Evolutionary conservation across 2,329 filamentous ascomycete genomes (phyloP), one percentile per base, ranked within the genome.

Genomic region (Ophiostoma ips): DNA sequence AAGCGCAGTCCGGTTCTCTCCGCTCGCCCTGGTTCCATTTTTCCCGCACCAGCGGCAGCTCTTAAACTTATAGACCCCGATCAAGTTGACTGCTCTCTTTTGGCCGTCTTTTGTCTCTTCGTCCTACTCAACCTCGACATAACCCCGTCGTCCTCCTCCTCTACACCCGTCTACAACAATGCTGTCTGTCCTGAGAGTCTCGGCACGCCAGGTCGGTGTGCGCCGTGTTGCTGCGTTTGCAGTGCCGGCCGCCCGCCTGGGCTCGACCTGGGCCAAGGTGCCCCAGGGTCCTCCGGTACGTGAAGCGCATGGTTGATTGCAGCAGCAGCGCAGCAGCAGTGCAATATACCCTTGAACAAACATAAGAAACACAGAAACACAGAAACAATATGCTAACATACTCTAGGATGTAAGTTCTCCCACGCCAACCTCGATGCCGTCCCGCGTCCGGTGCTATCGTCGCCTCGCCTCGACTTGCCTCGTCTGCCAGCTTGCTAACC

Each of bases 261-360:
- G 79, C 59, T 95, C 88, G 54, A 86, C 84, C 58, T 96, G 90
- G 89, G 79, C 86, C 63, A 84, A 85, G 62, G 87, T 96, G 50
- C 83, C 87, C 58, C 87, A 95, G 71, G 90, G 90, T 57, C 90
- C 90, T 77, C 89, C 90, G 64, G 88, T 92, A 79, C 70, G 84
- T 78, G 5, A 34, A 34, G 33, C 33, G 5, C 11, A 12, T 34
- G 5, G 33, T 34, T 9, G 10, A 12, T 28, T 8, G 24, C 24
- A 28, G 24, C 24, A 5, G 24, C 5, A 28, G 5, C 33, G 33
- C 5, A 12, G 33, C 33, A 15, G 10, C 33, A 12, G n/a, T n/a
- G n/a, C n/a, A n/a, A n/a, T n/a, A n/a, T n/a, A n/a, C n/a, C n/a
- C n/a, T n/a, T n/a, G n/a, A n/a, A 24, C 18, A 40, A 6, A 41